Evolutionary conservation across 2,329 filamentous ascomycete genomes (phyloP).

Genomic region (Blastomyces parvus): DNA sequence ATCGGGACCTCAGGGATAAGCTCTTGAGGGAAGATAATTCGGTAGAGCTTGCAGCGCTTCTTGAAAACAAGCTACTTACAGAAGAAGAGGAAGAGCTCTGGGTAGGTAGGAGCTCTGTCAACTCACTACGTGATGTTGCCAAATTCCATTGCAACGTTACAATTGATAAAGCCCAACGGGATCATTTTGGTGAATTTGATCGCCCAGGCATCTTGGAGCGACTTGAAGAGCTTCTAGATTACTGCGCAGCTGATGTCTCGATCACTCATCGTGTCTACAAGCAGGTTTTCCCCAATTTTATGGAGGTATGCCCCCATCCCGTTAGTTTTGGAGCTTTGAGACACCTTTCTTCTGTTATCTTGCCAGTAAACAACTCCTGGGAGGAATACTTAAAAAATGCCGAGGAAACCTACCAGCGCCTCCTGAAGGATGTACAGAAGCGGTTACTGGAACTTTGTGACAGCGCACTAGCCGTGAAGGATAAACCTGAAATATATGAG

Average conservation of each 20-base stretch:
- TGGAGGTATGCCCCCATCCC: conserved; percentile 85
- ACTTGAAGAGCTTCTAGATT: conserved; percentile 76
- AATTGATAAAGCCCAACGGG: conserved; percentile 79
- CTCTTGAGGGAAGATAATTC: conserved; percentile 63
- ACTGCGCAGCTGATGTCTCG: conserved; percentile 88
- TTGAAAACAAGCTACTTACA: conserved; percentile 56
- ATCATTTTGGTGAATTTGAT: conserved; percentile 78
- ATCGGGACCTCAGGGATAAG: conserved; percentile 70
- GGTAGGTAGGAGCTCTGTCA: conserved; percentile 89
- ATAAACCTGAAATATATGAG: conserved; percentile 56
- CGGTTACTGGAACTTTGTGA: conserved; percentile 65
- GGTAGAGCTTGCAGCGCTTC: conserved; percentile 58
- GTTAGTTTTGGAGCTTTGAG: conserved; percentile 92
- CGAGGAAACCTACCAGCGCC: conserved; percentile 69
- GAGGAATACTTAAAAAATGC: conserved; percentile 72
- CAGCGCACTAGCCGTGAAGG: conserved; percentile 65
- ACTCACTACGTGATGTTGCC: conserved; percentile 88
- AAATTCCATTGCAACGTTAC: conserved; percentile 89
- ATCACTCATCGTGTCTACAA: conserved; percentile 92
- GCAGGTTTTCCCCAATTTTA: conserved; percentile 82
- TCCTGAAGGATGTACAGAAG: conserved; percentile 68
- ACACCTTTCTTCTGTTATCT: conserved; percentile 85
- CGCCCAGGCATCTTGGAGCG: conserved; percentile 59
- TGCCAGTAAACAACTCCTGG: conserved; percentile 86
- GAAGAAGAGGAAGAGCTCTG: conserved; percentile 92